Evolutionary conservation across 306 rosid genomes (phyloP), one percentile per base, ranked within the genome.

Genomic region (Luffa acutangula): DNA sequence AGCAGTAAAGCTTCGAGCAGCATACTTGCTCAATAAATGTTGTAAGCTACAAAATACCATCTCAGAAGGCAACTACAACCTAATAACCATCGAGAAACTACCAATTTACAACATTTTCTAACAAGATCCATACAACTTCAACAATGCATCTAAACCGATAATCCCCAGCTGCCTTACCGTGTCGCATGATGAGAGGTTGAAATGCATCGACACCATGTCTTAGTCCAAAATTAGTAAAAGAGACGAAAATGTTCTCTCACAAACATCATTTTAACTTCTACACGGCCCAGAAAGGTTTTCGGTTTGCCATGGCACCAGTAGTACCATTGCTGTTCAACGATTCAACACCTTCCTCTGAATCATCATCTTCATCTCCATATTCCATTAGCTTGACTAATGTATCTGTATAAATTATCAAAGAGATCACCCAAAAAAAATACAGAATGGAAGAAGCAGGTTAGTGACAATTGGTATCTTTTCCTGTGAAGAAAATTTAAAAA

Each of bases 301-400:
- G 90, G 81, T 77, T 82, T 79, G 87, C 84, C 70, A 64, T 79
- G 20, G 83, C 34, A 83, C 49, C 82, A 78, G 81, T 59, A 31
- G 75, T 64, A 46, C 56, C 39, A 78, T 81, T 63, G 82, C 34
- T 88, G 75, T 60, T 95, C 89, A 77, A 74, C 6, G 25, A 74
- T 74, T 83, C 91, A 14, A 75, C 76, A 21, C 81, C 72, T 64
- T 89, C 96, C 39, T 92, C 96, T 4, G 66, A 42, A 81, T 92
- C 92, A 5, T 94, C 97, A 65, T 93, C 98, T 36, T 94, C 98
- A 13, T 92, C 98, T 36, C 99, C 97, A 78, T 95, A 95, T 84
- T 95, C 99, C 97, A 95, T 90, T 62, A 95, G 89, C 89, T 90
- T 89, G 80, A 93, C 84, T 87, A 95, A 70, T 66, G 99, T 93